Conservation (phyloP, 2,329 filamentous ascomycete genomes). For the Phoma sp. region DNA sequence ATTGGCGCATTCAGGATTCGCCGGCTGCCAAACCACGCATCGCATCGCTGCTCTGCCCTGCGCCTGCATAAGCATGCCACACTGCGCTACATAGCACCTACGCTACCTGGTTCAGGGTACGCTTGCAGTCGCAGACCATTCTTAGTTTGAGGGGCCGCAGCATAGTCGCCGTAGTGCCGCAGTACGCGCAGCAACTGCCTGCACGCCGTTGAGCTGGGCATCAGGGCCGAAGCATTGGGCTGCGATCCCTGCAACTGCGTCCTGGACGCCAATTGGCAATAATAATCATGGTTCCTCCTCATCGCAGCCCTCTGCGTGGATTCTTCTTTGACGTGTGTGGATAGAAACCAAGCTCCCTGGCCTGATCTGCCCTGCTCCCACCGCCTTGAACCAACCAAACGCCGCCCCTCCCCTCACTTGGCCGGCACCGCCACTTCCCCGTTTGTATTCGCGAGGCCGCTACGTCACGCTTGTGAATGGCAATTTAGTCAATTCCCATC, state of each 20-base stretch:
- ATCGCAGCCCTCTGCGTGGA: background rate
- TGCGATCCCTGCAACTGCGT: conserved; percentile 11
- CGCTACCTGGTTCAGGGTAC: conserved; percentile 17
- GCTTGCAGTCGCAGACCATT: conserved; percentile 11
- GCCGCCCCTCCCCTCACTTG: conserved; percentile 2
- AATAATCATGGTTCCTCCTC: conserved; percentile 13
- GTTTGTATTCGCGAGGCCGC: conserved; percentile 12
- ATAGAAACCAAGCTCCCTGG: background rate
- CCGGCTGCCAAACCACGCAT: conserved; percentile 10
- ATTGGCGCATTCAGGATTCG: conserved; percentile 7
- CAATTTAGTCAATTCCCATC: conserved; percentile 29
- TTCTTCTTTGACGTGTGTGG: background rate
- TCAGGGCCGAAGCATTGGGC: conserved; percentile 25
- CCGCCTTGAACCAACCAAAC: conserved; percentile 7
- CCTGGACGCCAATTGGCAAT: background rate
- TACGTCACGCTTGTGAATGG: conserved; percentile 29
- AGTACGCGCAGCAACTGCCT: conserved; percentile 10
- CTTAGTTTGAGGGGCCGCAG: background rate
- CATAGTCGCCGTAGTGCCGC: conserved; percentile 7
- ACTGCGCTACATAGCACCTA: background rate
- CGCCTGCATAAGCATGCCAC: conserved; percentile 8
- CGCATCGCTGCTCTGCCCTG: background rate
- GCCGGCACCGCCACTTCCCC: conserved; percentile 12
- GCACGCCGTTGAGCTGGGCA: conserved; percentile 19
- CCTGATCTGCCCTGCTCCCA: conserved; percentile 4